Percentiles rank a stretch among this genome's conserved stretches.
phyloP scores from a whole-genome alignment of 352 stramenopile species.

The Blastocystis sp. region DNA sequence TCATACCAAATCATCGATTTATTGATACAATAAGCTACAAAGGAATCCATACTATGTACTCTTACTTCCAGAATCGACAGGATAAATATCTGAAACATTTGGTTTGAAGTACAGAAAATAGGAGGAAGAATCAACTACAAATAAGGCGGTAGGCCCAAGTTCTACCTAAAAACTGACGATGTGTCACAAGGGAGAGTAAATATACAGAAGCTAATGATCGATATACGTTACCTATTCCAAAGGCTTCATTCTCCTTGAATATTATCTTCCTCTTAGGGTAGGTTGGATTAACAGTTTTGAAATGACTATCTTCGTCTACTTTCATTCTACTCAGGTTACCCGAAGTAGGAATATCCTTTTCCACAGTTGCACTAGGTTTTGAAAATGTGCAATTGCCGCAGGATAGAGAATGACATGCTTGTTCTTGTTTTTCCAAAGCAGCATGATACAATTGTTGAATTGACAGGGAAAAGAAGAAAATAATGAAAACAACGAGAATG shows the following conservation, averaged over 20 bases:
- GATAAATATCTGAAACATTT: not conserved
- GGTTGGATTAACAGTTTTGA: too few relatives aligned
- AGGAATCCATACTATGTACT: not conserved
- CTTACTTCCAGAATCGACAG: not conserved
- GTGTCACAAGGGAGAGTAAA: not conserved
- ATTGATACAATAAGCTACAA: not conserved
- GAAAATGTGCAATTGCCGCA: too few relatives aligned
- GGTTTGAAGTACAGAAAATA: slow-evolving; percentile 1
- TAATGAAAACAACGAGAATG: not conserved
- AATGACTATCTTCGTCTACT: too few relatives aligned
- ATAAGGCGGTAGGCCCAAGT: not conserved
- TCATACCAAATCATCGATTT: not conserved
- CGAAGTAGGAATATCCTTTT: too few relatives aligned
- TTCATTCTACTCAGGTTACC: too few relatives aligned
- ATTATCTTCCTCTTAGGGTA: not conserved
- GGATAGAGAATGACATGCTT: too few relatives aligned
- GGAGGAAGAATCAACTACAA: not conserved
- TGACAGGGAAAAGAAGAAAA: not conserved
- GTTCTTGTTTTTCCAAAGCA: too few relatives aligned
- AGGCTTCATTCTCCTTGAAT: not conserved
- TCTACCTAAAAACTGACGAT: not conserved
- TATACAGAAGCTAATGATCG: not conserved
- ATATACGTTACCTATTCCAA: not conserved
- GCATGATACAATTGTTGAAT: too few relatives aligned
- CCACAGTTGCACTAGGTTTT: too few relatives aligned